phyloP scores from a whole-genome alignment of 805 yeast genomes.

The Metschnikowia similis region DNA sequence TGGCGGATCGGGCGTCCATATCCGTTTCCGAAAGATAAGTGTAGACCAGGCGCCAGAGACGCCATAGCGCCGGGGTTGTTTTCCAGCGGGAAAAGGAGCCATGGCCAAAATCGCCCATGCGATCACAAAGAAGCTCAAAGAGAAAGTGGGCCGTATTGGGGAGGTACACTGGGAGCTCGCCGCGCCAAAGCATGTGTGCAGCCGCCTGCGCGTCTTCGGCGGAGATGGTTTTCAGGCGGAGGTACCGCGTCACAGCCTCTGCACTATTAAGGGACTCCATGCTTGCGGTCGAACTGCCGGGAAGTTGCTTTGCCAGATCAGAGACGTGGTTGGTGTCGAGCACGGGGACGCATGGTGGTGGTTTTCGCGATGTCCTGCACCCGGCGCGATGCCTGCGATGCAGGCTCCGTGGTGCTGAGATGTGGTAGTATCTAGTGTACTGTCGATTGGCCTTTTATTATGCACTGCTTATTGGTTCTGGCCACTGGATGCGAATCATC shows the following conservation, averaged over 20 bases:
- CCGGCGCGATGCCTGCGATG: too few relatives aligned
- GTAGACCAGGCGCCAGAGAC: slow-evolving; percentile 43
- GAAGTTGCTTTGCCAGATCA: background rate
- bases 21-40: slow-evolving; percentile 15
- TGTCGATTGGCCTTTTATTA: too few relatives aligned
- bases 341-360: too few relatives aligned
- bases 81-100: slow-evolving; percentile 41
- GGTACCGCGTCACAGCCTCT: slow-evolving; percentile 51
- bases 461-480: too few relatives aligned
- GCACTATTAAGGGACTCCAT: slow-evolving; percentile 17
- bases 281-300: background rate
- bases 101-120: slow-evolving; percentile 49
- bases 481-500: too few relatives aligned
- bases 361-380: too few relatives aligned
- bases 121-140: slow-evolving; percentile 55
- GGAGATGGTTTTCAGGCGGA: slow-evolving; percentile 50
- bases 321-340: background rate
- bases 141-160: slow-evolving; percentile 55
- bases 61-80: slow-evolving; percentile 45
- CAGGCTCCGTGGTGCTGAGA: too few relatives aligned
- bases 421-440: too few relatives aligned
- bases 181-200: slow-evolving; percentile 30
- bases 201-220: slow-evolving; percentile 39
- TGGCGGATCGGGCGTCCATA: slow-evolving; percentile 31
- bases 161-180: slow-evolving; percentile 36